Conservation (phyloP, 1,139 yeast species). For the Candida sp. region DNA sequence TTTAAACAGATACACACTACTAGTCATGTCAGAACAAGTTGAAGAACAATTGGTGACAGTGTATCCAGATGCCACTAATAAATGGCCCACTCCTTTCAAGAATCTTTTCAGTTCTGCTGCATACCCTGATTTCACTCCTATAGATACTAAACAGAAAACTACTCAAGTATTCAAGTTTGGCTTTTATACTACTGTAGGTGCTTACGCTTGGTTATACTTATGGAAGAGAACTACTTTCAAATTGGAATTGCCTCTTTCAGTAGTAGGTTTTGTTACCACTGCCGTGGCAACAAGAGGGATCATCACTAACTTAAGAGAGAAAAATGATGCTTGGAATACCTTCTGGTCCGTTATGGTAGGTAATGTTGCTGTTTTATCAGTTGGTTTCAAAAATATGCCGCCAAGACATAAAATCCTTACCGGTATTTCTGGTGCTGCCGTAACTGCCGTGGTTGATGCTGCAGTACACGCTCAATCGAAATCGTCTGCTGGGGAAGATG, state of each 20-base stretch:
- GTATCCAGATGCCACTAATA: constrained; percentile 37
- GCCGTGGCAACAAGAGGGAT: constrained; percentile 41
- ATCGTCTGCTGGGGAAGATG: constrained; percentile 37
- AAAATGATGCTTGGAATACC: constrained; percentile 49
- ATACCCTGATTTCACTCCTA: constrained; percentile 44
- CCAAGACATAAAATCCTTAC: constrained; percentile 40
- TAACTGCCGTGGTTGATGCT: constrained; percentile 39
- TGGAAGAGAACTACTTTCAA: constrained; percentile 49
- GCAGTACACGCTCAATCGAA: constrained; percentile 43
- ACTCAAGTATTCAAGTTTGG: constrained; percentile 37
- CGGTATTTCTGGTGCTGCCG: constrained; percentile 39
- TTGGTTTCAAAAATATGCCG: constrained; percentile 42
- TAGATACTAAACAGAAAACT: constrained; percentile 43
- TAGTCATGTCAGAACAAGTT: not conserved
- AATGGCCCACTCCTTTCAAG: constrained; percentile 43
- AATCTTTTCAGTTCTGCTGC: constrained; percentile 38
- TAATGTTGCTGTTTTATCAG: constrained; percentile 38
- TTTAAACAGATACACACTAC: too few relatives aligned
- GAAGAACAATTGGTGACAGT: not conserved
- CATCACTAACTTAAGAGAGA: constrained; percentile 44
- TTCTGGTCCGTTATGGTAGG: constrained; percentile 45
- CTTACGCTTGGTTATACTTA: constrained; percentile 46
- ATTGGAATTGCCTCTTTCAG: constrained; percentile 37
- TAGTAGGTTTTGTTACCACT: constrained; percentile 40
- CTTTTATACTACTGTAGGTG: constrained; percentile 45